Evolutionary conservation across 495 filamentous ascomycete genomes (phyloP), one percentile per base, ranked within the genome.

Genomic region (Trichoderma gamsii): DNA sequence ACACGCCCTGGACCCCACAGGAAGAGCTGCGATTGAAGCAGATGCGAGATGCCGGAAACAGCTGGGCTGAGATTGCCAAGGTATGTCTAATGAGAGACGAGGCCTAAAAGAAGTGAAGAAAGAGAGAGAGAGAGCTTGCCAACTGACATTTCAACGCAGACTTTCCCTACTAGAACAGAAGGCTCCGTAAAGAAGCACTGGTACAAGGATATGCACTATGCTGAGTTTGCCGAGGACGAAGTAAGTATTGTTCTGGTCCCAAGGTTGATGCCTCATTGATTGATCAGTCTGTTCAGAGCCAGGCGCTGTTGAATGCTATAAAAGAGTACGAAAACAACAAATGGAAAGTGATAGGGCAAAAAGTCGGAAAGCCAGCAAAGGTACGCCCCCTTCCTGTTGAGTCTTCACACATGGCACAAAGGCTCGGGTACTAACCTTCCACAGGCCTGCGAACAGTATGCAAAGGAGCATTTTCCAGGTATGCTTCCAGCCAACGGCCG

Each of bases 161-260:
- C 90, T 12, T 99, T 99, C 78, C 95, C 95, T 18, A 87, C 85
- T 21, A 84, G 95, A 71, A 99, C 95, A 27, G 95, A 99, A 77
- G 95, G 95, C 21, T 97, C 92, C 73, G 95, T 99, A 13, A 99
- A 99, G 84, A 99, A 99, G 81, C 95, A 99, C 77, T 99, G 95
- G 95, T 99, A 99, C 77, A 99, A 99, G 85, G 95, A 98, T 73
- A 99, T 99, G 95, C 95, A 99, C 74, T 98, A 99, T 77, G 95
- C 95, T 66, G 95, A 99, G 75, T 99, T 99, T 74, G 95, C 91
- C 63, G 95, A 97, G 83, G 93, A 99, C 73, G 95, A 99, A 86
- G 93, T 97, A 85, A 76, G 79, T 80, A 32, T 3, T 29, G n/a
- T 18, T 21, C 35, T 51, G 32, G 13, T 11, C 12, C n/a, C 41